Conservation (phyloP, 2,329 filamentous ascomycete genomes). For the Mollisiaceae sp. region DNA sequence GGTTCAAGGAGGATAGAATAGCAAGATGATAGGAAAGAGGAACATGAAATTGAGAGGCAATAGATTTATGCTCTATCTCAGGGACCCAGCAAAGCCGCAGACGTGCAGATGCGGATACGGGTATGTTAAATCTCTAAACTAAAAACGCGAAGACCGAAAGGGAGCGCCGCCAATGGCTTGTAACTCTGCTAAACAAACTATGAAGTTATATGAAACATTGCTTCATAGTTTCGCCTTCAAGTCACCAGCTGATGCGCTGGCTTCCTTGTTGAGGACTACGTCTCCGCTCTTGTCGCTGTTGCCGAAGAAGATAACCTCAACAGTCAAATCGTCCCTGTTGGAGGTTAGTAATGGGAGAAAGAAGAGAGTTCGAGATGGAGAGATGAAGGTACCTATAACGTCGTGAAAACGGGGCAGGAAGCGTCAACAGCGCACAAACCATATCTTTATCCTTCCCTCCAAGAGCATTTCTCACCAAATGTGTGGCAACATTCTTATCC, state of each 20-base stretch:
- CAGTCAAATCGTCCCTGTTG: conserved; percentile 86
- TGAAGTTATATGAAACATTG: not conserved
- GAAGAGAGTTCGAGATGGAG: not conserved
- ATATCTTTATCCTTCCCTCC: conserved; percentile 94
- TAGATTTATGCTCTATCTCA: too few species aligned
- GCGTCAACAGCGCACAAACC: conserved; percentile 86
- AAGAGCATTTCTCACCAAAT: conserved; percentile 92
- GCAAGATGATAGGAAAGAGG: too few species aligned
- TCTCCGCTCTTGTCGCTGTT: conserved; percentile 77
- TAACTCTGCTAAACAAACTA: not conserved
- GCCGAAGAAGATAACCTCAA: conserved; percentile 98
- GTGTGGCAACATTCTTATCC: conserved; percentile 95
- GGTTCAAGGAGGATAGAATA: too few species aligned
- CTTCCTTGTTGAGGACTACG: conserved; percentile 84
- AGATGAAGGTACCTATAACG: conserved; percentile 74
- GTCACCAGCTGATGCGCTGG: conserved; percentile 62
- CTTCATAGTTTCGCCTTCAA: conserved; percentile 39
- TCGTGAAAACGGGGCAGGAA: conserved; percentile 89
- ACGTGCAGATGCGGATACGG: too few species aligned
- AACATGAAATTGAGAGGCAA: too few species aligned
- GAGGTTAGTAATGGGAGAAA: conserved; percentile 18
- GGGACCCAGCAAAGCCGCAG: too few species aligned
- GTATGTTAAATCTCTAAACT: not conserved
- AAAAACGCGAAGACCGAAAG: not conserved
- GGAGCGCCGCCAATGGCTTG: not conserved